phyloP scores from a whole-genome alignment of 2,329 filamentous ascomycete species.

The Xylariaceae sp. region DNA sequence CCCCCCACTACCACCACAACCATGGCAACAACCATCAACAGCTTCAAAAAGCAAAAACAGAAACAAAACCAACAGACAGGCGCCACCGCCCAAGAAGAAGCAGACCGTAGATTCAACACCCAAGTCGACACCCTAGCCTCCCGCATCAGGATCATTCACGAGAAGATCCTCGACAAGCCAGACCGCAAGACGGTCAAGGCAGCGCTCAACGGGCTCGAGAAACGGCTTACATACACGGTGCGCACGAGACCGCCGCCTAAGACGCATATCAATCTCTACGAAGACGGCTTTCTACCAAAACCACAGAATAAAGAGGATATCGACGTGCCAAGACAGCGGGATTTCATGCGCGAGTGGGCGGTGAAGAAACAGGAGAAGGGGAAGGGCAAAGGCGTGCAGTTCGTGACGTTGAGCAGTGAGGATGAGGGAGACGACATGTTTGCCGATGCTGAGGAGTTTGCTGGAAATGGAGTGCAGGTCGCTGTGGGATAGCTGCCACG shows the following conservation, averaged over 20 bases:
- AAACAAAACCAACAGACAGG: background rate
- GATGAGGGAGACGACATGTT: background rate
- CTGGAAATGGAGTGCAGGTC: slow-evolving; percentile 1
- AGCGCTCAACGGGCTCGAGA: slow-evolving; percentile 67
- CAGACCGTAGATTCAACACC: slow-evolving; percentile 57
- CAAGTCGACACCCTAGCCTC: slow-evolving; percentile 64
- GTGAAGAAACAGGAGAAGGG: slow-evolving; percentile 14
- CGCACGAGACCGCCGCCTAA: slow-evolving; percentile 58
- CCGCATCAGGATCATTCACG: slow-evolving; percentile 54
- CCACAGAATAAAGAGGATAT: too few relatives aligned
- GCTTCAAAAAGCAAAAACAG: background rate
- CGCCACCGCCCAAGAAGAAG: slow-evolving; percentile 27
- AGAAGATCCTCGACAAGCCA: slow-evolving; percentile 70
- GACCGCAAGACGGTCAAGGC: slow-evolving; percentile 76
- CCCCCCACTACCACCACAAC: slow-evolving; percentile 28
- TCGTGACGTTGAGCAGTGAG: too few relatives aligned
- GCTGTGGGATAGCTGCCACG: slow-evolving; percentile 6
- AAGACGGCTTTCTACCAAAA: too few relatives aligned
- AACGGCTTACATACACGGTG: slow-evolving; percentile 67
- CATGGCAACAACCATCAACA: slow-evolving; percentile 29
- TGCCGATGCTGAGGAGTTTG: background rate
- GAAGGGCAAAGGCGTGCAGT: slow-evolving; percentile 9
- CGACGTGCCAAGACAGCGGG: slow-evolving; percentile 42
- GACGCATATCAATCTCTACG: slow-evolving; percentile 47
- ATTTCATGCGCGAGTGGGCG: slow-evolving; percentile 46